Evolutionary conservation across 108 stramenopile genomes (phyloP).

Genomic region (Aurantiochytrium sp.): DNA sequence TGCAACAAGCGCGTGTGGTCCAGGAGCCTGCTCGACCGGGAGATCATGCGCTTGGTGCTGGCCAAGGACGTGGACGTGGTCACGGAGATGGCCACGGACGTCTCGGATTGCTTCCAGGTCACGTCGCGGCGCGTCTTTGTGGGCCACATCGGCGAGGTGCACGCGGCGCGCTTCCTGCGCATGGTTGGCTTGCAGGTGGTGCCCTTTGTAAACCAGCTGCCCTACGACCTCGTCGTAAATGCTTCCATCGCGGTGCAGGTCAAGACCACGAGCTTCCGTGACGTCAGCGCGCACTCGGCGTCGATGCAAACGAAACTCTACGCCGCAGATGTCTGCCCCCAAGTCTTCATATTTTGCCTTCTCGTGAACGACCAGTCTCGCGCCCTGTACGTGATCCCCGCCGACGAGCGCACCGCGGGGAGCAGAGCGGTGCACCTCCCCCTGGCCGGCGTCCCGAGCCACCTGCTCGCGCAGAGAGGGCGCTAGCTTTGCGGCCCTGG

Average conservation of each 20-base stretch:
- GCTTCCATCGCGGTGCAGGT: background rate
- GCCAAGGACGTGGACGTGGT: background rate
- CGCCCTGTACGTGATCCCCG: background rate
- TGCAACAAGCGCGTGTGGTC: background rate
- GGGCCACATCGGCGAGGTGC: background rate
- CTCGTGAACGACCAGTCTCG: background rate
- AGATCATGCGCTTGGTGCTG: background rate
- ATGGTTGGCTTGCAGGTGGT: background rate
- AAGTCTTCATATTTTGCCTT: background rate
- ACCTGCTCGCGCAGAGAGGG: background rate
- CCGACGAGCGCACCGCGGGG: background rate
- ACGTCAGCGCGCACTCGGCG: background rate
- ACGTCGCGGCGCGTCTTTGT: background rate
- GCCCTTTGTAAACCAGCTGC: conserved; percentile 25
- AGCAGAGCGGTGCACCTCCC: background rate
- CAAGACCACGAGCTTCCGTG: background rate
- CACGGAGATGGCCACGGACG: background rate
- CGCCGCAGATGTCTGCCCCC: background rate
- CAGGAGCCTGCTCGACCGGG: background rate
- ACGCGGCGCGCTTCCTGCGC: background rate
- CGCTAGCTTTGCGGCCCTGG: no score
- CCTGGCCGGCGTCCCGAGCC: background rate
- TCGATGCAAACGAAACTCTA: background rate
- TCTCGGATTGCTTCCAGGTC: background rate
- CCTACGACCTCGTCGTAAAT: background rate